Conservation (phyloP, 2,329 filamentous ascomycete species). For the Apiospora hydei region DNA sequence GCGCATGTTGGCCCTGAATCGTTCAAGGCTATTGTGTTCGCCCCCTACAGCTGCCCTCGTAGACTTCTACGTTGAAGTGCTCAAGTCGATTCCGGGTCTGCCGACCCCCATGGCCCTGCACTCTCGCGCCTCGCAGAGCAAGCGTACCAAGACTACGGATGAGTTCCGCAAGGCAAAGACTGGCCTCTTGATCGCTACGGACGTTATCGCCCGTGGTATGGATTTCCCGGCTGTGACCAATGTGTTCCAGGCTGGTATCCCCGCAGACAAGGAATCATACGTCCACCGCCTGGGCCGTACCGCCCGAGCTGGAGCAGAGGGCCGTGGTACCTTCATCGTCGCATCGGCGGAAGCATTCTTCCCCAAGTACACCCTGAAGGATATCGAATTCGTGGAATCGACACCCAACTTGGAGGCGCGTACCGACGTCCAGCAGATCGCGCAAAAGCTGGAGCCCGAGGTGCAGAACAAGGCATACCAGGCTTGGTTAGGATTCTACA, state of each 20-base stretch:
- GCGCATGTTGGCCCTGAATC: constrained; percentile 46
- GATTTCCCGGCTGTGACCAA: constrained; percentile 75
- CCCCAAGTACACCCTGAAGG: constrained; percentile 56
- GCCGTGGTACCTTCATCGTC: constrained; percentile 68
- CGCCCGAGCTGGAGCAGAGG: constrained; percentile 68
- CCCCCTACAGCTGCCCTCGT: constrained; percentile 64
- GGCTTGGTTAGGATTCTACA: constrained; percentile 64
- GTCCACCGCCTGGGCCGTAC: constrained; percentile 74
- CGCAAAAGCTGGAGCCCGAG: constrained; percentile 51
- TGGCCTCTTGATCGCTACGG: constrained; percentile 70
- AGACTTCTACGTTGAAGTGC: constrained; percentile 57
- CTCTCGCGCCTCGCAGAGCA: constrained; percentile 58
- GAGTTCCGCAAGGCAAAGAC: constrained; percentile 60
- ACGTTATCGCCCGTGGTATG: constrained; percentile 76
- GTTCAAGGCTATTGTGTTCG: constrained; percentile 89
- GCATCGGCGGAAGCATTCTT: constrained; percentile 60
- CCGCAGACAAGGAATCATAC: constrained; percentile 67
- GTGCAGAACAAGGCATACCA: constrained; percentile 59
- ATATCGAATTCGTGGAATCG: constrained; percentile 60
- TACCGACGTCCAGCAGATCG: constrained; percentile 47
- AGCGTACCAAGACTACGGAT: constrained; percentile 66
- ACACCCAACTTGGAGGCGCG: constrained; percentile 53
- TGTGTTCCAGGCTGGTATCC: constrained; percentile 69
- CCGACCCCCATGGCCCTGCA: constrained; percentile 56
- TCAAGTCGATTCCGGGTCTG: constrained; percentile 48